Percentiles rank a stretch among this genome's conserved stretches.
Evolutionary conservation across 169 alveolate species (phyloP).

Genomic region (Cryptosporidium tyzzeri): DNA sequence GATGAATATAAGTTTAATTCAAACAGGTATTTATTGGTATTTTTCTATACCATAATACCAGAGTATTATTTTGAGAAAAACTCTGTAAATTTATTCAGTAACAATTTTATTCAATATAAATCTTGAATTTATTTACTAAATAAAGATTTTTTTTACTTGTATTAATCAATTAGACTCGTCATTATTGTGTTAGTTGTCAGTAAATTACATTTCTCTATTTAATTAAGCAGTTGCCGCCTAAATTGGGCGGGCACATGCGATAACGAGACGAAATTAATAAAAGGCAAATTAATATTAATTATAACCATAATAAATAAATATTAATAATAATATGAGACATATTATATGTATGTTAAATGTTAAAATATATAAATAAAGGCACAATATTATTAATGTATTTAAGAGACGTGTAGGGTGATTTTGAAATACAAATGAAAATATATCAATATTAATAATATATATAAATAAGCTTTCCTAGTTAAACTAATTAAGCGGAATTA

Average conservation of each 20-base stretch:
- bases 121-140: neutral
- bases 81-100: neutral
- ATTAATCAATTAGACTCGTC: neutral
- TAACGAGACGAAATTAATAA: neutral
- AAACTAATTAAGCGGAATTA: conserved; percentile 7
- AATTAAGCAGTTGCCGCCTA: neutral
- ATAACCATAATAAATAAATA: too few relatives aligned
- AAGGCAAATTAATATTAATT: neutral
- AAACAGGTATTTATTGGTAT: neutral
- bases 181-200: neutral
- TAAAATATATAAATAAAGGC: neutral
- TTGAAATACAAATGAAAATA: neutral
- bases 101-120: neutral
- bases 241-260: neutral
- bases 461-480: neutral
- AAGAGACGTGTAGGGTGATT: conserved; percentile 13
- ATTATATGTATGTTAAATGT: neutral
- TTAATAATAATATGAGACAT: neutral
- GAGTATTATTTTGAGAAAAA: neutral
- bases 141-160: too few relatives aligned
- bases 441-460: neutral
- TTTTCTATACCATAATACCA: neutral
- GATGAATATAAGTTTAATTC: neutral
- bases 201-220: neutral
- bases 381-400: neutral